Evolutionary conservation across 345 rosid species (phyloP).

Genomic region (Heritiera fomes): DNA sequence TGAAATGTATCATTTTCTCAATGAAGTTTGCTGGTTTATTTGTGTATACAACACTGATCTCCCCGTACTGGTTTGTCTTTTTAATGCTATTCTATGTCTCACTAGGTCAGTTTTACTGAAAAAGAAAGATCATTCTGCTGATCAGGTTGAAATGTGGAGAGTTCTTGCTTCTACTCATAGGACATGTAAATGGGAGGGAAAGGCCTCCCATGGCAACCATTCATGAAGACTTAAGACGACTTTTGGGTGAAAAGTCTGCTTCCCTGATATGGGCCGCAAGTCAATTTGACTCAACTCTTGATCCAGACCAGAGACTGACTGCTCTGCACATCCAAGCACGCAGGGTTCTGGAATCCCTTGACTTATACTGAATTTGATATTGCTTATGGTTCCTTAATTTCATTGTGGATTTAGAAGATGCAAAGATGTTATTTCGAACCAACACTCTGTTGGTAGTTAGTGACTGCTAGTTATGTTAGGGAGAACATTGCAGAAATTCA

Average conservation of each 20-base stretch:
- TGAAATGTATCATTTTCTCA: not conserved
- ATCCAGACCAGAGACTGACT: constrained; percentile 79
- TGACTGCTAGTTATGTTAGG: not conserved
- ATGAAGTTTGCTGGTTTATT: not conserved
- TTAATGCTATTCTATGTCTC: not conserved
- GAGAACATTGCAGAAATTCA: not conserved
- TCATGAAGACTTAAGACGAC: constrained; percentile 80
- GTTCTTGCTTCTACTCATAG: constrained; percentile 85
- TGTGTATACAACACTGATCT: not conserved
- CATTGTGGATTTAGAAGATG: not conserved
- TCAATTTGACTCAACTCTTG: constrained; percentile 82
- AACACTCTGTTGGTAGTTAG: not conserved
- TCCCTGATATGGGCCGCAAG: constrained; percentile 97
- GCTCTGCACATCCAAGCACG: constrained; percentile 91
- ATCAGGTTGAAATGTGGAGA: constrained; percentile 91
- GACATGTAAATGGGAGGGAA: constrained; percentile 84
- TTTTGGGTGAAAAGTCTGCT: constrained; percentile 90
- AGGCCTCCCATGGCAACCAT: constrained; percentile 75
- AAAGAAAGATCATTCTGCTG: not conserved
- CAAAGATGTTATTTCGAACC: not conserved
- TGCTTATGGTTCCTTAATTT: not conserved
- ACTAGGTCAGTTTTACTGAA: not conserved
- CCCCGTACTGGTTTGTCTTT: not conserved
- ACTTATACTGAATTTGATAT: constrained; percentile 49
- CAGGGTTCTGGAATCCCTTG: constrained; percentile 87